Evolutionary conservation across 441 rosid genomes (phyloP), one percentile per base, ranked within the genome.

Genomic region (Erodium chrysanthum): DNA sequence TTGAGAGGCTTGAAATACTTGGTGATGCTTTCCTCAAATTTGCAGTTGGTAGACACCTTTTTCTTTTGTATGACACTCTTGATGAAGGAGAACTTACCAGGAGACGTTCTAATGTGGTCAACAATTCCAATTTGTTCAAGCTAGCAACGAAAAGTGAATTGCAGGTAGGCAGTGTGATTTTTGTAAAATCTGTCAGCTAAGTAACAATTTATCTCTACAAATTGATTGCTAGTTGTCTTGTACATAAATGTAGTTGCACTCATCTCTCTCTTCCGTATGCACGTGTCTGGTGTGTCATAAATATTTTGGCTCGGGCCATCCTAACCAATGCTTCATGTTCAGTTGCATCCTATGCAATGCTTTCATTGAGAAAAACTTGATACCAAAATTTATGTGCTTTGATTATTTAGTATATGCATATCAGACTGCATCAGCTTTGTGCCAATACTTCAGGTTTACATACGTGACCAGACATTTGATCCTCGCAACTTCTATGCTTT

Each of bases 21-120:
- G 99, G 99, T 64, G 99, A 94, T 80, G 87, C 92, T 72, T 94
- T 94, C 76, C 96, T 91, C 74, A 91, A 94, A 83, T 91, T 82
- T 86, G 84, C 87, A 15, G 97, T 94, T 56, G 89, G 89, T 33
- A 89, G 97, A 12, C 84, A 82, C 75, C 85, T 89, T 74, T 94
- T 94, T 80, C 91, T 94, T 71, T 79, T 74, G 65, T 83, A 91
- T 71, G 91, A 84, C 76, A 77, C 80, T 58, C 83, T 91, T 70
- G 96, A 91, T 76, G 99, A 94, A 82, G 98, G 98, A 75, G 80
- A 78, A 74, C 91, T 91, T 68, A 94, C 96, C 65, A 75, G 88
- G 72, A 87, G 73, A 78, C 92, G 99, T 76, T 89, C 97, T n/a
- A 85, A 88, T 73, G 76, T 67, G 71, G 96, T 94, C 68, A 89